Conservation (phyloP, 1,284 basidiomycete species). For the Volvariella volvacea region DNA sequence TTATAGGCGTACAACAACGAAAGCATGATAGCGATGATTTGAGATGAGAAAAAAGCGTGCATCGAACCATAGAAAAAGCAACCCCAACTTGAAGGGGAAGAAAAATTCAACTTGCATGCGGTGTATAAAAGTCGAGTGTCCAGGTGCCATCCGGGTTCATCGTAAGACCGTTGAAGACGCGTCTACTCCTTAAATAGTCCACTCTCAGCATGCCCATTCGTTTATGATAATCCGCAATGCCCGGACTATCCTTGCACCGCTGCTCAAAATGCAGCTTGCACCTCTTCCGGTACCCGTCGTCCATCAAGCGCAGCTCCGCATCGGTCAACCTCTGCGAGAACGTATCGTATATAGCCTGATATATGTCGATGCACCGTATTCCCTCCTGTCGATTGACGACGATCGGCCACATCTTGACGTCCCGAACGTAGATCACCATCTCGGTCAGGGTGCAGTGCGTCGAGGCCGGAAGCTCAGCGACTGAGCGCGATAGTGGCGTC, state of each 20-base stretch:
- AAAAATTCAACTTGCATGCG: conserved; percentile 10
- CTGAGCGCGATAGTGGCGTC: conserved; percentile 16
- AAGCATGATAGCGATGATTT: neutral
- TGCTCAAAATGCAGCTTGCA: conserved; percentile 34
- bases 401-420: conserved; percentile 33
- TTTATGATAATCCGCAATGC: conserved; percentile 27
- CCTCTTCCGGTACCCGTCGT: conserved; percentile 20
- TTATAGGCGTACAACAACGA: conserved; percentile 4
- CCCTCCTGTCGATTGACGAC: conserved; percentile 31
- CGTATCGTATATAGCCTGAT: conserved; percentile 42
- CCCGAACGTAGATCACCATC: conserved; percentile 21
- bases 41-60: neutral
- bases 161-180: conserved; percentile 33
- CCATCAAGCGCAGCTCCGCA: conserved; percentile 28
- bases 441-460: conserved; percentile 19
- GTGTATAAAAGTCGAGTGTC: conserved; percentile 14
- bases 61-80: neutral
- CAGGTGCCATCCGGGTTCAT: conserved; percentile 13
- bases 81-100: neutral
- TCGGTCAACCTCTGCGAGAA: conserved; percentile 37
- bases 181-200: conserved; percentile 39
- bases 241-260: conserved; percentile 36
- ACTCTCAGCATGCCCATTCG: conserved; percentile 40
- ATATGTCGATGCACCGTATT: conserved; percentile 46
- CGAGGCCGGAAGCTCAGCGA: conserved; percentile 15